Percentiles rank a stretch among this genome's conserved stretches.
These are phyloP conservation scores for Phytophthora chlamydospora DNA, from an alignment of 352 stramenopile species.

Conservation along the genomic window DNA sequence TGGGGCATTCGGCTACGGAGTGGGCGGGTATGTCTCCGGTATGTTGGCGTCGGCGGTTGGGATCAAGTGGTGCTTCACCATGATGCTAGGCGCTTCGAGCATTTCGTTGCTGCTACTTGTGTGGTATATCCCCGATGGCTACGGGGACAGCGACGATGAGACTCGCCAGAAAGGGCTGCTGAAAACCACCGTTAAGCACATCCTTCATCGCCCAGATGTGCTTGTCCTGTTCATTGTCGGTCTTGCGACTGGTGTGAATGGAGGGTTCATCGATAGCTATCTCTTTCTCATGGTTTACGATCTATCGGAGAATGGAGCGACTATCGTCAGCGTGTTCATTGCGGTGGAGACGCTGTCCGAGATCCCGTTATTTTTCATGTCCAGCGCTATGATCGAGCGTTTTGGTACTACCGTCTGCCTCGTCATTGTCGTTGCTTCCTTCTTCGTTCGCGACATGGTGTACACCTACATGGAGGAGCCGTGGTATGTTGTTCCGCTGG, in stretches of 20 bases:
- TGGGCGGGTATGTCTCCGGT: conserved; percentile 51
- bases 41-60: conserved; percentile 43
- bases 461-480: conserved; percentile 62
- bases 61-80: conserved; percentile 59
- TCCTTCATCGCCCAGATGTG: conserved; percentile 36
- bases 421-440: conserved; percentile 46
- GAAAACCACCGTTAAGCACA: conserved; percentile 35
- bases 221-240: conserved; percentile 53
- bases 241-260: conserved; percentile 56
- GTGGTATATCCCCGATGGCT: conserved; percentile 39
- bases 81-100: conserved; percentile 44
- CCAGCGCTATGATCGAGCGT: conserved; percentile 47
- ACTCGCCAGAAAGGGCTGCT: conserved; percentile 26
- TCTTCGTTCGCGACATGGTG: conserved; percentile 54
- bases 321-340: conserved; percentile 60
- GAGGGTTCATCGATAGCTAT: conserved; percentile 61
- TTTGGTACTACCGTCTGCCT: conserved; percentile 53
- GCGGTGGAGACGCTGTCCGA: conserved; percentile 62
- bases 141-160: conserved; percentile 17
- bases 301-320: conserved; percentile 43
- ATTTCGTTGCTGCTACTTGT: conserved; percentile 45
- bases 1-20: conserved; percentile 56
- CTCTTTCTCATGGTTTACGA: conserved; percentile 64
- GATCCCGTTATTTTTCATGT: conserved; percentile 63
- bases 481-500: conserved; percentile 63